Percentiles rank a stretch among this genome's conserved stretches.
phyloP scores from a whole-genome alignment of 192 early-diverging fungal genomes.

The Linnemannia hyalina region DNA sequence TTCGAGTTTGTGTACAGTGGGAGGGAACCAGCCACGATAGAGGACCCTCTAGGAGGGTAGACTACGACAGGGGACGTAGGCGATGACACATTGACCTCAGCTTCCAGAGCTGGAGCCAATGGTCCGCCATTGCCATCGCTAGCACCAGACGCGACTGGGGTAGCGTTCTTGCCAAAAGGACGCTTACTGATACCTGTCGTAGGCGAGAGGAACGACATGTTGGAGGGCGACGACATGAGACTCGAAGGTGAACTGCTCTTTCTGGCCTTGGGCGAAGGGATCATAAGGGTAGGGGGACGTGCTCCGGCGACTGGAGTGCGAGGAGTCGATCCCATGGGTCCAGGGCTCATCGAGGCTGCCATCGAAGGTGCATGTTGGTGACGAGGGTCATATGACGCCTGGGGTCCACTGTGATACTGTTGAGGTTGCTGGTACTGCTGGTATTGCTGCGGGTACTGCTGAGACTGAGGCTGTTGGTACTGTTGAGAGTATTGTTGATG shows the following conservation, averaged over 20 bases:
- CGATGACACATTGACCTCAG: background rate
- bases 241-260: conserved; percentile 43
- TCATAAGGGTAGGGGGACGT: conserved; percentile 5
- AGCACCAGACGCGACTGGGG: background rate
- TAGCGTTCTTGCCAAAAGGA: background rate
- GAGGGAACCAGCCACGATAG: conserved; percentile 10
- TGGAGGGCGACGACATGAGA: conserved; percentile 49
- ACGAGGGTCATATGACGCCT: conserved; percentile 20
- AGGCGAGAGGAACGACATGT: conserved; percentile 38
- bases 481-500: conserved; percentile 27
- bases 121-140: background rate
- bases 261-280: conserved; percentile 20
- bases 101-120: background rate
- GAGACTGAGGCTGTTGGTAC: background rate
- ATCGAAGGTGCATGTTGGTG: conserved; percentile 6
- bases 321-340: conserved; percentile 3
- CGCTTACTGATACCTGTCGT: conserved; percentile 16
- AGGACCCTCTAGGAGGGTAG: conserved; percentile 7
- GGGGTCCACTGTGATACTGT: conserved; percentile 29
- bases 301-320: background rate
- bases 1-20: conserved; percentile 16
- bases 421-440: conserved; percentile 2
- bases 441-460: conserved; percentile 39
- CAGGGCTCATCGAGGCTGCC: conserved; percentile 59
- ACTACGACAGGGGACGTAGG: conserved; percentile 11